These are phyloP conservation scores for Picochlorum sp. DNA, from an alignment of 139 green algal genomes.

Conservation along the genomic window DNA sequence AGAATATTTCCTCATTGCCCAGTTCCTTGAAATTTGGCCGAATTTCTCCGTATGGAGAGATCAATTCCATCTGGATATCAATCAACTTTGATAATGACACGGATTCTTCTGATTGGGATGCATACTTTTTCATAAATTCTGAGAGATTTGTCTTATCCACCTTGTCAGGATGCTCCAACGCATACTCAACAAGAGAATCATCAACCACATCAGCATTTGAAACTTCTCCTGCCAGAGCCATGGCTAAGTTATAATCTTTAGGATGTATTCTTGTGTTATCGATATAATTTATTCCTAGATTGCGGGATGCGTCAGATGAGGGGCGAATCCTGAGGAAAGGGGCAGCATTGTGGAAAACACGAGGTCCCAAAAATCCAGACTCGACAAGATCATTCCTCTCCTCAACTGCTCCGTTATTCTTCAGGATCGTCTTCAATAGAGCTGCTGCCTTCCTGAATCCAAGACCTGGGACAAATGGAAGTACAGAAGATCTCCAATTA, in stretches of 20 bases:
- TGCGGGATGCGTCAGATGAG: constrained; percentile 30
- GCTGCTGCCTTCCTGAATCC: constrained; percentile 75
- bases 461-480: constrained; percentile 78
- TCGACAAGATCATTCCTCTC: constrained; percentile 35
- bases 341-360: constrained; percentile 64
- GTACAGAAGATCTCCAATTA: constrained; percentile 54
- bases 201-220: constrained; percentile 10
- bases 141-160: constrained; percentile 31
- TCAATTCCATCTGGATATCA: constrained; percentile 62
- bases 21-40: constrained; percentile 15
- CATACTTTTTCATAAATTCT: constrained; percentile 3
- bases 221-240: constrained; percentile 18
- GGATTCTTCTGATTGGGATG: neutral
- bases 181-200: constrained; percentile 25
- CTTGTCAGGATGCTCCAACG: constrained; percentile 17
- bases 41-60: constrained; percentile 48
- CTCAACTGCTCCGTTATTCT: constrained; percentile 22
- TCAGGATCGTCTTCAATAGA: constrained; percentile 44
- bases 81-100: constrained; percentile 42
- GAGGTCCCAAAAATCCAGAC: constrained; percentile 28
- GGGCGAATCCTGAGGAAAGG: constrained; percentile 55
- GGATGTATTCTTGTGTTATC: constrained; percentile 77
- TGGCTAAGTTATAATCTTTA: constrained; percentile 39
- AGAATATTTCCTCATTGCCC: constrained; percentile 44
- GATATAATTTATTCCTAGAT: constrained; percentile 56